Base-by-base conservation (phyloP, 163 green algal genomes). In the Coccomyxa subellipsoidea region DNA sequence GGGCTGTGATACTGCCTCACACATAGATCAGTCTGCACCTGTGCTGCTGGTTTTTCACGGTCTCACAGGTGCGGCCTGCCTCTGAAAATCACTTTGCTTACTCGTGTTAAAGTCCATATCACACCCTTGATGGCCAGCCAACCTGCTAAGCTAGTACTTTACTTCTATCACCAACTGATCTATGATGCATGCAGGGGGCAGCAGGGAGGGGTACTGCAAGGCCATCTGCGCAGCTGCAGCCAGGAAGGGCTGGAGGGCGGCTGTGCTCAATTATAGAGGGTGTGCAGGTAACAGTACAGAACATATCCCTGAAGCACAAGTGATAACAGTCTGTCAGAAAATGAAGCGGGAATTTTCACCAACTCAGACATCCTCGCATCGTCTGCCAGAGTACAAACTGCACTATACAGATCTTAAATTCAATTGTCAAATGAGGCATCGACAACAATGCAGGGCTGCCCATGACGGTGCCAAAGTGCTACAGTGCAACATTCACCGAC, bases 21-120 rank as follows among this genome's bases (percentile, higher is more conserved):
- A 37, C 15, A 79, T 83, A 7, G 31, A 38, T 69, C 9, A 80
- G 27, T 72, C 89, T 32, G 81, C 86, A 2, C 92, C 91, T n/a
- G 84, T 95, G 18, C 75, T 94, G 29, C 81, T 96, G 2, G 86
- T 96, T n/a, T 86, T 93, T 32, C 92, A 95, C 83, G 92, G 89
- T 38, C 83, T 94, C 54, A 93, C 90, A 84, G 90, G 90, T 89
- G 53, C 18, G 82, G 31, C 40, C 18, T 54, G 39, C 21, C 29
- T n/a, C n/a, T n/a, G n/a, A n/a, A n/a, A n/a, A n/a, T n/a, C n/a
- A n/a, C n/a, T n/a, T n/a, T n/a, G n/a, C n/a, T n/a, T n/a, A n/a
- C n/a, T n/a, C n/a, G n/a, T n/a, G n/a, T n/a, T n/a, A n/a, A n/a
- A n/a, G n/a, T n/a, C n/a, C n/a, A n/a, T n/a, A n/a, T n/a, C n/a